These are phyloP conservation scores for Calonectria hongkongensis DNA, from an alignment of 2,329 filamentous ascomycete genomes.

Conservation along the genomic window DNA sequence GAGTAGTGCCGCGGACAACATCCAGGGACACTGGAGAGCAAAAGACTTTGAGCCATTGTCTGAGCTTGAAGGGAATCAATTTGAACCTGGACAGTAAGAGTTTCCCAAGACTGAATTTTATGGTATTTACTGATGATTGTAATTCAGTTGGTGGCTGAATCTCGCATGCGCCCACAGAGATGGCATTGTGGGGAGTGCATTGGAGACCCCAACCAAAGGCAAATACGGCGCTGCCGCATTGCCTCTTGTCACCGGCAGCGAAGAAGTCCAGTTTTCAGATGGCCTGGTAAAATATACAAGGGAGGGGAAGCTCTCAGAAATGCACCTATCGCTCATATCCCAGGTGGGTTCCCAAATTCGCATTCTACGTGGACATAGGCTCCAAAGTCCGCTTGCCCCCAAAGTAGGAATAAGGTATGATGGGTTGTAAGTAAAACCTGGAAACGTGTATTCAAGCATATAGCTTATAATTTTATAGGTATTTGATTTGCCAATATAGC, in stretches of 20 bases:
- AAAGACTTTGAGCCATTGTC: conserved; percentile 59
- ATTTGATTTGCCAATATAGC: conserved; percentile 69
- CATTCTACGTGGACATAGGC: conserved; percentile 70
- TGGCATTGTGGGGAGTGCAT: conserved; percentile 68
- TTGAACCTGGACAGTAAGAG: conserved; percentile 70
- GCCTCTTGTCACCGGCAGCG: conserved; percentile 71
- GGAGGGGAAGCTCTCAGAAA: conserved; percentile 65
- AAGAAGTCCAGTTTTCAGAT: conserved; percentile 61
- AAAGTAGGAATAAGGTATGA: conserved; percentile 73
- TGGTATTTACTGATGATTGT: conserved; percentile 44
- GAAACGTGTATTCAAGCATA: neutral
- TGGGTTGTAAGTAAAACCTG: conserved; percentile 67
- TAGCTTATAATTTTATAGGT: conserved; percentile 60
- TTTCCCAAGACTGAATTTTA: neutral
- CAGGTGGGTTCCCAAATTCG: conserved; percentile 70
- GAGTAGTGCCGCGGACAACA: conserved; percentile 55
- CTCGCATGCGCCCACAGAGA: conserved; percentile 74
- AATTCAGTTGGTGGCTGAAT: conserved; percentile 75
- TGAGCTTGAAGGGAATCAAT: conserved; percentile 64
- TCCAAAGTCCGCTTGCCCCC: conserved; percentile 72
- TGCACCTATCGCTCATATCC: conserved; percentile 69
- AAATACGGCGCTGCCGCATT: conserved; percentile 67
- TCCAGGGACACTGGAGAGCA: conserved; percentile 62
- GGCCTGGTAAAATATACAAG: conserved; percentile 66
- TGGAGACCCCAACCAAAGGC: conserved; percentile 67